Base-by-base conservation (phyloP, 495 filamentous ascomycete genomes). In the Cercophora newfieldiana region DNA sequence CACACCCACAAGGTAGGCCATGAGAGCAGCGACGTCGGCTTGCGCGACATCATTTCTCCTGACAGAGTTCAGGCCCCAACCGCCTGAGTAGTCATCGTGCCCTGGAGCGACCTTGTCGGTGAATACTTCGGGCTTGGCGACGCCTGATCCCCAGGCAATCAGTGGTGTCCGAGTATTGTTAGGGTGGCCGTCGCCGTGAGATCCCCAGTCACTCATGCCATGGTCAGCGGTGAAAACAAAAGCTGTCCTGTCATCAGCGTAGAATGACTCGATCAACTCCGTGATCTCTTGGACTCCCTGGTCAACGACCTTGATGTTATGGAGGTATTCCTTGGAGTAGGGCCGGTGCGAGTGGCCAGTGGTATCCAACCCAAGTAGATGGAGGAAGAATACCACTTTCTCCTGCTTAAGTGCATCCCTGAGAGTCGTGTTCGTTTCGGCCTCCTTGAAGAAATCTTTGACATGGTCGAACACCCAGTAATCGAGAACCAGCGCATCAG, bases 141-240 rank as follows among this genome's bases (percentile, higher is more conserved):
- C 89, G 26, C 95, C 95, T 62, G 95, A 93, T 10, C 95, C 95
- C 95, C 95, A 99, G 18, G 83, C 90, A 72, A 99, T 91, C 10
- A 99, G 81, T 12, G 95, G 95, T 24, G 95, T 99, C 29, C 95
- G 84, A 1, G 95, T 99, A 69, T 99, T 99, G 74, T 99, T 92
- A 1, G 95, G 95, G 78, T 99, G 95, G 22, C 95, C 95, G 74
- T 99, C 95, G 50, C 95, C 95, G 72, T 99, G 95, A 67, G 92
- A 97, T 14, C 95, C 95, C 90, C 91, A 96, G 78, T 99, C 96
- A 72, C 91, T 97, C 94, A 99, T 99, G 12, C 95, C 95, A 79
- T 99, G 95, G 70, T 99, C 95, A 1, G 95, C 95, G 10, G 96
- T 99, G 75, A 99, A 99, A 16, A 99, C 87, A 72, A 91, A 99